phyloP scores from a whole-genome alignment of 306 rosid genomes.

The Cicer bijugum region DNA sequence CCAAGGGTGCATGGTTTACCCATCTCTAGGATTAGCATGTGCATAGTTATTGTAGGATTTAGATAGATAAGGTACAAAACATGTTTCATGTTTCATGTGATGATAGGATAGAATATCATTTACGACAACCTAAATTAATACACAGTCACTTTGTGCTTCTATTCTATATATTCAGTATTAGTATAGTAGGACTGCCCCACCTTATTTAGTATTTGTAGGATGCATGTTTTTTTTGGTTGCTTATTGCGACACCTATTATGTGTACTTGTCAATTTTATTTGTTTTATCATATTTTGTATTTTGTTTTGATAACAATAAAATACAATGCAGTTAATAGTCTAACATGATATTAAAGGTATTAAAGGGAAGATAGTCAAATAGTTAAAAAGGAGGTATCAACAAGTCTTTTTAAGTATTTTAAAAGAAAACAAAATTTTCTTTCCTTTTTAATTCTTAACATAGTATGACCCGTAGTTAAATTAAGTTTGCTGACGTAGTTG shows the following conservation, averaged over 20 bases:
- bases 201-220: background rate
- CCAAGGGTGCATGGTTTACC: conserved; percentile 42
- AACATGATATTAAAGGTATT: background rate
- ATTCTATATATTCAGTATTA: background rate
- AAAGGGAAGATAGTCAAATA: too few relatives aligned
- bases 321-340: background rate
- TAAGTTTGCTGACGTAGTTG: too few relatives aligned
- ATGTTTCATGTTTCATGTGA: conserved; percentile 38
- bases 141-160: background rate
- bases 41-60: conserved; percentile 45
- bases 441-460: too few relatives aligned
- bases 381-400: too few relatives aligned
- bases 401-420: too few relatives aligned
- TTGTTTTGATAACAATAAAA: background rate
- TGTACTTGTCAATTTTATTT: background rate
- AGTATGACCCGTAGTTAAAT: too few relatives aligned
- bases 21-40: conserved; percentile 41
- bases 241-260: background rate
- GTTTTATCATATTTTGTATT: background rate
- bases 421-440: too few relatives aligned
- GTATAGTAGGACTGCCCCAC: background rate
- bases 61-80: conserved; percentile 26
- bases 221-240: background rate
- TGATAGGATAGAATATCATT: conserved; percentile 35
- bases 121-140: conserved; percentile 22